Base-by-base conservation (phyloP, 2,329 filamentous ascomycete genomes). In the Arthrocladium fulminans region DNA sequence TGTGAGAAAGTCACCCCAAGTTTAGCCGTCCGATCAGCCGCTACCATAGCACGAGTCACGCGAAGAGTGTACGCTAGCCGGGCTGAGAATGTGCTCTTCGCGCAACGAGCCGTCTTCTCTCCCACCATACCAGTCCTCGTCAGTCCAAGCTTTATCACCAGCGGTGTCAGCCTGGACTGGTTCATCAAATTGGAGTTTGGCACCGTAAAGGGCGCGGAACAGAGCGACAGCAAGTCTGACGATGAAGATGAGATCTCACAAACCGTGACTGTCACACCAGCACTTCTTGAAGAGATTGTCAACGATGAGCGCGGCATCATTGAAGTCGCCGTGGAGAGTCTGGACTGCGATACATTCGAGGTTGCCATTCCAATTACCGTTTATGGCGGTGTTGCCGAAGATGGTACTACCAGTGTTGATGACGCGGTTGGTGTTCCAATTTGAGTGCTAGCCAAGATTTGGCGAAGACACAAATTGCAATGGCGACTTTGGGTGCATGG, bases 141-240 rank as follows among this genome's bases (percentile, higher is more conserved):
- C 0, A 95, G 89, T 1, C 92, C 92, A 0, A 88, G 92, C 54
- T 94, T 98, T 57, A 77, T 94, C 40, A 98, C 92, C 0, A 94
- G 81, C 52, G 89, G 89, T 1, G 79, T 98, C 3, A 85, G 79
- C 54, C 71, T 96, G 22, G 84, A 88, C 56, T 98, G 92, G 92
- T 86, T 84, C 63, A 72, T 98, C 27, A 75, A 87, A 1, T 80
- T 98, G 50, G 89, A 97, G 67, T 98, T 98, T 66, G 88, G 95
- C 22, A 90, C 90, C 4, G 83, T 86, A 4, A 79, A 75, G 15
- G 63, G 76, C 32, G 54, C 34, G 54, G 25, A 22, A 12, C 63
- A 61, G 29, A 60, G 64, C 25, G 60, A 60, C 2, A 56, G 63
- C 30, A 63, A 64, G 41, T 47, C 58, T 44, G 59, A 65, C 42